Evolutionary conservation across 2,329 filamentous ascomycete species (phyloP).

Genomic region (Sporothrix mexicana): DNA sequence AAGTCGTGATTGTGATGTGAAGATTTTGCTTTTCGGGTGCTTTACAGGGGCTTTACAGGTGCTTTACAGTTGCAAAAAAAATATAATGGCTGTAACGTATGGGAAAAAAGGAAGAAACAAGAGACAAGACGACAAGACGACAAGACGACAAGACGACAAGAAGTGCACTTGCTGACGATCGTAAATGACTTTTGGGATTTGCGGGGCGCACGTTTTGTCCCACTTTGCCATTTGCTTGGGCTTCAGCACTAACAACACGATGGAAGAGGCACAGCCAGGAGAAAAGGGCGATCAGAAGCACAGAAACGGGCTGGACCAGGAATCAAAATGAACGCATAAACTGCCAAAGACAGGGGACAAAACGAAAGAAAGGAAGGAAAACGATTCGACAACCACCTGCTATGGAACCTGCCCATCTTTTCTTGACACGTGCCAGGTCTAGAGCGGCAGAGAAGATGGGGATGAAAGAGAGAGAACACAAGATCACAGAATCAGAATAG

Average conservation of each 20-base stretch:
- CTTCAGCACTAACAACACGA: no score
- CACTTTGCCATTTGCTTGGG: no score
- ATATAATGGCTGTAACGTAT: background rate
- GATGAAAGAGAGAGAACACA: background rate
- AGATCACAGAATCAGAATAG: no score
- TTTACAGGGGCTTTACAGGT: background rate
- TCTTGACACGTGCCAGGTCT: conserved; percentile 24
- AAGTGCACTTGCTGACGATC: background rate
- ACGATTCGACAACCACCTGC: background rate
- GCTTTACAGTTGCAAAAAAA: background rate
- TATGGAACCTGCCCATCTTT: background rate
- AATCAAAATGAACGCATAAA: no score
- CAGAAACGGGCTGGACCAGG: no score
- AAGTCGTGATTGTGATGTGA: conserved; percentile 15
- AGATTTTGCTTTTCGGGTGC: background rate
- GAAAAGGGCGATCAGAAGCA: no score
- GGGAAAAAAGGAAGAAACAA: background rate
- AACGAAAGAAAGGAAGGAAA: no score
- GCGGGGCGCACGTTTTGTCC: background rate
- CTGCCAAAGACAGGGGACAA: background rate
- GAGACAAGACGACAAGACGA: no score
- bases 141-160: no score
- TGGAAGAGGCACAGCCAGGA: no score
- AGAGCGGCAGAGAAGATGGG: conserved; percentile 13
- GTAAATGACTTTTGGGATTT: background rate